A percentile compares a stretch with the other conserved stretches of the same genome.
phyloP scores from a whole-genome alignment of 441 rosid genomes.

The Mallotus japonicus region DNA sequence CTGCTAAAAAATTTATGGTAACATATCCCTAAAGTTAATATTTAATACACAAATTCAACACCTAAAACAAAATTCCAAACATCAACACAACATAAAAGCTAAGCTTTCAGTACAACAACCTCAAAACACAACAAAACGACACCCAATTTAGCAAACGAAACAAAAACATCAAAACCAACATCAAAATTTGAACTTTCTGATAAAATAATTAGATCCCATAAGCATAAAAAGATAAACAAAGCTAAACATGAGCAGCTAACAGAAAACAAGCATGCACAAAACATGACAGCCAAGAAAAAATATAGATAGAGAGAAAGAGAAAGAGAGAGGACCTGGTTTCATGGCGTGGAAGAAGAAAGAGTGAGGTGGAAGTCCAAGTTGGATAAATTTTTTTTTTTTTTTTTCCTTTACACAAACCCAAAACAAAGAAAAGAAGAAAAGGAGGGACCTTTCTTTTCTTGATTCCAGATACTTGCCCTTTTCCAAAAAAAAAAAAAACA shows the following conservation, averaged over 20 bases:
- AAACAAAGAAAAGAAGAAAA: constrained; percentile 10
- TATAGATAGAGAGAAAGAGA: constrained; percentile 6
- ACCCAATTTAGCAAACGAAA: constrained; percentile 15
- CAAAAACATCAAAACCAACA: constrained; percentile 2
- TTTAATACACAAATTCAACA: neutral
- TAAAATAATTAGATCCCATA: constrained; percentile 6
- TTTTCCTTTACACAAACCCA: too few relatives aligned
- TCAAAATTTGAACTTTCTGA: neutral
- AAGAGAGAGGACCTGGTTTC: constrained; percentile 40
- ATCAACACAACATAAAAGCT: neutral
- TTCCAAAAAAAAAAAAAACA: neutral
- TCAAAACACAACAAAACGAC: neutral
- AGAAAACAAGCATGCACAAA: neutral
- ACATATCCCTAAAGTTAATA: constrained; percentile 1
- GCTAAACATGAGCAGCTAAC: neutral
- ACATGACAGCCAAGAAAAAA: neutral
- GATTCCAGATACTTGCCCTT: neutral
- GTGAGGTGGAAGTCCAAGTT: constrained; percentile 68
- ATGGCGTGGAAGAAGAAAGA: constrained; percentile 38
- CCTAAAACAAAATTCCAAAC: constrained; percentile 4
- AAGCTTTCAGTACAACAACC: constrained; percentile 1
- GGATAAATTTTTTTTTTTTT: constrained; percentile 30
- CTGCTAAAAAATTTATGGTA: neutral
- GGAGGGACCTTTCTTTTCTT: constrained; percentile 7
- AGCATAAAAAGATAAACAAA: neutral